These are phyloP conservation scores for Colletotrichum kahawae DNA, from an alignment of 2,329 filamentous ascomycete species.

Conservation along the genomic window DNA sequence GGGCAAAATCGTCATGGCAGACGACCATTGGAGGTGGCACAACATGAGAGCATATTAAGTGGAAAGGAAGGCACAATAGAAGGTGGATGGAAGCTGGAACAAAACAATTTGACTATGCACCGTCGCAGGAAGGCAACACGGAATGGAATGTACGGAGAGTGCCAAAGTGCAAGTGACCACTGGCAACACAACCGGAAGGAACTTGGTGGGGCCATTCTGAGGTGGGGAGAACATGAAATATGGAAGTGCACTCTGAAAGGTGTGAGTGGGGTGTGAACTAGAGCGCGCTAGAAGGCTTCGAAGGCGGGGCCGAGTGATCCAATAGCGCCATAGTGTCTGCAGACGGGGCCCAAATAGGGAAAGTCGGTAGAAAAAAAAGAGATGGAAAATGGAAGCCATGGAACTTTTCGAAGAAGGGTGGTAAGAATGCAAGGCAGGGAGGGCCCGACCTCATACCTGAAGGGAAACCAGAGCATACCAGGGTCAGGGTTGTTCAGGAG, in stretches of 20 bases:
- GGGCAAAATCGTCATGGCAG: background rate
- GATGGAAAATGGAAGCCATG: slow-evolving; percentile 7
- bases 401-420: slow-evolving; percentile 8
- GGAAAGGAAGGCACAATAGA: background rate
- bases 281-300: slow-evolving; percentile 18
- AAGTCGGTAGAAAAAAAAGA: background rate
- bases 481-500: background rate
- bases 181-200: background rate
- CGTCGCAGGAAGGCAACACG: background rate
- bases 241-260: background rate
- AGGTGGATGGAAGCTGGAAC: background rate
- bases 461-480: background rate
- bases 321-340: background rate
- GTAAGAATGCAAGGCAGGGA: background rate
- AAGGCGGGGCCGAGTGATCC: background rate
- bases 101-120: background rate
- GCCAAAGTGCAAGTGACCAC: background rate
- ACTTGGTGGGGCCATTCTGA: background rate
- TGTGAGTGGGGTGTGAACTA: background rate
- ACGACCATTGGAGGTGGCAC: background rate
- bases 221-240: no score
- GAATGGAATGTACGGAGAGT: background rate
- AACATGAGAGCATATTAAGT: background rate
- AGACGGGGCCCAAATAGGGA: background rate
- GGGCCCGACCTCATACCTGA: background rate